These are phyloP conservation scores for Solanum sitiens DNA, from an alignment of 257 asterid species.

Conservation along the genomic window DNA sequence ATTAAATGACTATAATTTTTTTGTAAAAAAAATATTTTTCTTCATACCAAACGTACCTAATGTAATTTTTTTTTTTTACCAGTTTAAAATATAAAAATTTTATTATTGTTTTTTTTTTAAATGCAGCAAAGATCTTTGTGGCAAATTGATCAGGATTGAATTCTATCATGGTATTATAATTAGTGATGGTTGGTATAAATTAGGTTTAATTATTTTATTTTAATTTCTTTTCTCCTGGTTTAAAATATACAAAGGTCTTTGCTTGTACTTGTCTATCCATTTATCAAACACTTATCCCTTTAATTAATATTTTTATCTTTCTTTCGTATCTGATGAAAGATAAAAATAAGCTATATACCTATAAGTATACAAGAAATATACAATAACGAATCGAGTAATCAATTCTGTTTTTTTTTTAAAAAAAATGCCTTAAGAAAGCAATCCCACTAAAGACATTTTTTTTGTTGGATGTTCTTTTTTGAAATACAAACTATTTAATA, in stretches of 20 bases:
- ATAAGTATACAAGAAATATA: no score
- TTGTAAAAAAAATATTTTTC: not conserved
- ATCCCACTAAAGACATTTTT: no score
- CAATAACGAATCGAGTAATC: no score
- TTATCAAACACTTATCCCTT: not conserved
- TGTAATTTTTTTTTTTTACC: not conserved
- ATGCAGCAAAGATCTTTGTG: conserved; percentile 14
- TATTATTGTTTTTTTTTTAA: not conserved
- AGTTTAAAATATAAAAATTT: not conserved
- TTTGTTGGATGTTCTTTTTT: no score
- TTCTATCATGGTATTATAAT: not conserved
- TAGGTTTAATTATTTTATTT: not conserved
- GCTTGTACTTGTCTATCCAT: not conserved
- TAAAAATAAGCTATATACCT: no score
- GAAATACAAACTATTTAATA: not conserved
- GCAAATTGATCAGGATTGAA: not conserved
- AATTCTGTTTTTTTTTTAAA: no score
- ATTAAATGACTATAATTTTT: no score
- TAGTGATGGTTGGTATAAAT: not conserved
- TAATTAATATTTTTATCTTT: not conserved
- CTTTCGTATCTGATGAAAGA: no score
- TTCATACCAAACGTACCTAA: not conserved
- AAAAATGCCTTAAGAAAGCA: no score
- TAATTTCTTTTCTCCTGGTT: not conserved
- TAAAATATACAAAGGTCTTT: not conserved